A percentile compares a stretch with the other conserved stretches of the same genome.
Conservation (phyloP, 495 filamentous ascomycete species). For the Ascodesmis nigricans region DNA sequence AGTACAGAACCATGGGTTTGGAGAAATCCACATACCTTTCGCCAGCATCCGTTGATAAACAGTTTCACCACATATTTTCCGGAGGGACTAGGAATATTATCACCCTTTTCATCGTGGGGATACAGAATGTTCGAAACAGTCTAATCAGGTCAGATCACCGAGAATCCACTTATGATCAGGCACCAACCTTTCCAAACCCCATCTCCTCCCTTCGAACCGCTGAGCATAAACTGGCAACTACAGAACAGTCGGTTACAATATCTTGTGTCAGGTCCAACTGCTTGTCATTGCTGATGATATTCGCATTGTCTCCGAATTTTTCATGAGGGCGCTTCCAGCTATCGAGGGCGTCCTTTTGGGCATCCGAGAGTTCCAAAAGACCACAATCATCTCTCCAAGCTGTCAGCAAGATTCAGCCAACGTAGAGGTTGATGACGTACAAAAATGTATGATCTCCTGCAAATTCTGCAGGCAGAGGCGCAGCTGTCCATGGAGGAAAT, state of each 20-base stretch:
- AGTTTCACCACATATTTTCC: constrained; percentile 84
- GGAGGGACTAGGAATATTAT: constrained; percentile 40
- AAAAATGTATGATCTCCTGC: constrained; percentile 27
- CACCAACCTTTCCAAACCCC: constrained; percentile 34
- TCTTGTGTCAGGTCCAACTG: constrained; percentile 71
- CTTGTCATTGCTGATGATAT: constrained; percentile 10
- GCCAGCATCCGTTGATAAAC: constrained; percentile 84
- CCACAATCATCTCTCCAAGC: neutral
- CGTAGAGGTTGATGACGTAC: constrained; percentile 30
- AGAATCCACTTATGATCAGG: neutral
- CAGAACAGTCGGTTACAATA: constrained; percentile 82
- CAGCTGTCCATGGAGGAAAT: constrained; percentile 58
- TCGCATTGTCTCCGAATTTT: constrained; percentile 20
- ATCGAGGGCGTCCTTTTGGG: constrained; percentile 47
- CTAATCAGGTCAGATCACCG: constrained; percentile 26
- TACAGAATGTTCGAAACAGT: constrained; percentile 46
- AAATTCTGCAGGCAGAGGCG: constrained; percentile 36
- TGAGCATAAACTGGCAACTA: constrained; percentile 87
- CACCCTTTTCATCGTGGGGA: constrained; percentile 39
- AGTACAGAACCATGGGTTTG: neutral
- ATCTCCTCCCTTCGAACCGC: constrained; percentile 41
- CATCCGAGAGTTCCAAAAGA: constrained; percentile 35
- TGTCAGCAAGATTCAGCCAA: neutral
- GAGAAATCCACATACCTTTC: constrained; percentile 26
- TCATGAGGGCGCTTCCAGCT: constrained; percentile 63